Percentiles rank a stretch among this genome's conserved stretches.
Conservation (phyloP, 1,139 yeast genomes). For the Yamadazyma kanchanaburiensis region DNA sequence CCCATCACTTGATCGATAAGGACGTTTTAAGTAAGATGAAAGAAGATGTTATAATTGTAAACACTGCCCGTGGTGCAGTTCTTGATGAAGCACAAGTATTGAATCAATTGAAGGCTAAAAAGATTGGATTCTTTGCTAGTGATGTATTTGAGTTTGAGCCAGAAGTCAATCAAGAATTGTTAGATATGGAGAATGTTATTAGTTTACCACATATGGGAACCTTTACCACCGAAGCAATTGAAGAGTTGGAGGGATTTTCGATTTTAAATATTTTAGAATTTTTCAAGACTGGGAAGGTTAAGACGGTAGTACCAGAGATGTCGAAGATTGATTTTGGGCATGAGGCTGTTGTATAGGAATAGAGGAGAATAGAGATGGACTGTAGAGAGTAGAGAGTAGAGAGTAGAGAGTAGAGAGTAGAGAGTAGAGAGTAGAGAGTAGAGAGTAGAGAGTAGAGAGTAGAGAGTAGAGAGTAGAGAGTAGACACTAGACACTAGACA, state of each 20-base stretch:
- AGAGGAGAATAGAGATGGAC: not conserved
- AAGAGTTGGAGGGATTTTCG: conserved; percentile 56
- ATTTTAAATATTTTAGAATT: conserved; percentile 43
- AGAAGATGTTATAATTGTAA: conserved; percentile 59
- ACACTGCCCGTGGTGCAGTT: conserved; percentile 74
- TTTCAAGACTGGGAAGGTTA: conserved; percentile 57
- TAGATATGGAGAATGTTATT: conserved; percentile 54
- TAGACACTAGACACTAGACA: too few relatives aligned
- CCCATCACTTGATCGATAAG: conserved; percentile 56
- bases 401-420: too few relatives aligned
- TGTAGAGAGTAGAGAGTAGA: too few relatives aligned
- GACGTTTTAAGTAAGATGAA: conserved; percentile 57
- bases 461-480: too few relatives aligned
- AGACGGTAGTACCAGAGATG: conserved; percentile 68
- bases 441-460: too few relatives aligned
- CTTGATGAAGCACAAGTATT: conserved; percentile 66
- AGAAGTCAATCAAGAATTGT: conserved; percentile 54
- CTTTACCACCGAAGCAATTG: conserved; percentile 55
- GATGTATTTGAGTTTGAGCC: conserved; percentile 91
- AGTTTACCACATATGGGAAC: conserved; percentile 86
- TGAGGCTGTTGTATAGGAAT: conserved; percentile 6
- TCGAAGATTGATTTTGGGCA: conserved; percentile 15
- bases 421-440: too few relatives aligned
- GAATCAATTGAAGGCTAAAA: conserved; percentile 61
- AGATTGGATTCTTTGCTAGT: conserved; percentile 69